phyloP scores from a whole-genome alignment of 1,284 basidiomycete genomes.

The Pholiota adiposa region DNA sequence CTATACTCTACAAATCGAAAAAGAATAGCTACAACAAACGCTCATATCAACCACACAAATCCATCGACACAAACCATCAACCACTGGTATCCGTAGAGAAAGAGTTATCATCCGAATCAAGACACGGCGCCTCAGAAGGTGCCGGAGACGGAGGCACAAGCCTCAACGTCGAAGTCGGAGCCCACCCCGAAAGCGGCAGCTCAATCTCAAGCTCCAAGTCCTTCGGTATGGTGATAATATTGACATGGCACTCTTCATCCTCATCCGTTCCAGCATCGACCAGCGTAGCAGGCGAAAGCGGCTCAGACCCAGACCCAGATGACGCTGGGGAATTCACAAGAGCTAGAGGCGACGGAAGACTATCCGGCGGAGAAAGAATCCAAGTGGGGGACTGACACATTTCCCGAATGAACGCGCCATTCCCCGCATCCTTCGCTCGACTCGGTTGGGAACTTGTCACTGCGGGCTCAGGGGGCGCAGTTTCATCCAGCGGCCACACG shows the following conservation, averaged over 20 bases:
- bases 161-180: conserved; percentile 26
- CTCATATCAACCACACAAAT: neutral
- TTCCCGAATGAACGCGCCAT: conserved; percentile 27
- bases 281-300: conserved; percentile 26
- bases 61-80: neutral
- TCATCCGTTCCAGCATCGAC: conserved; percentile 15
- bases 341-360: conserved; percentile 27
- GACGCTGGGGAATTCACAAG: conserved; percentile 19
- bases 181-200: conserved; percentile 16
- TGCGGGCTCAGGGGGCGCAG: neutral
- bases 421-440: conserved; percentile 19
- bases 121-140: neutral
- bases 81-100: neutral
- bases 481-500: neutral
- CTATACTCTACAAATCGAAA: too few species aligned
- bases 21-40: neutral
- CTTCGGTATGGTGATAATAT: conserved; percentile 26
- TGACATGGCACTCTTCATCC: conserved; percentile 18
- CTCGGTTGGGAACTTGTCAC: neutral
- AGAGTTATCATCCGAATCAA: conserved; percentile 10
- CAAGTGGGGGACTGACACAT: conserved; percentile 29
- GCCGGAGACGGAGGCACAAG: conserved; percentile 22
- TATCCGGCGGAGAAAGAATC: conserved; percentile 28
- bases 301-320: conserved; percentile 14
- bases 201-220: conserved; percentile 20